A percentile compares a stretch with the other conserved stretches of the same genome.
phyloP scores from a whole-genome alignment of 345 rosid species.

The Clarkia xantiana region DNA sequence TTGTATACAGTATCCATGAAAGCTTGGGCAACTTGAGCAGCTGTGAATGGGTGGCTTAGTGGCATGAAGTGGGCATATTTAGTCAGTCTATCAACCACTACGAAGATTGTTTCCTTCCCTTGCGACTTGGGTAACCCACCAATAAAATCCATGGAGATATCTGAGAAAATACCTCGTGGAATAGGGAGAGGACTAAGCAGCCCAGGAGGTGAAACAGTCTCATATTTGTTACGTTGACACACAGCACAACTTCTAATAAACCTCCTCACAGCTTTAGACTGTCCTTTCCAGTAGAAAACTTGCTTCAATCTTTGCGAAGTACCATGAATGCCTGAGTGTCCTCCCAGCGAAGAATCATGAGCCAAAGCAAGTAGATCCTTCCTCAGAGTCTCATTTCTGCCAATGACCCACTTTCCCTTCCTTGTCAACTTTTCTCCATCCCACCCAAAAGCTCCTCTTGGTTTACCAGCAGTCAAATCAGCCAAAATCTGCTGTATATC shows the following conservation, averaged over 20 bases:
- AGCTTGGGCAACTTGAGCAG: not conserved
- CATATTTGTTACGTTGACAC: not conserved
- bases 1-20: not conserved
- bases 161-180: not conserved
- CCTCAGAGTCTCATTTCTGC: not conserved
- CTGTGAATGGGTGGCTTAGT: not conserved
- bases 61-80: constrained; percentile 3
- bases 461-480: too few species aligned
- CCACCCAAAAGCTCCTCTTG: not conserved
- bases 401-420: not conserved
- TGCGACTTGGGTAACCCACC: not conserved
- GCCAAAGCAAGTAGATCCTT: not conserved
- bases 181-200: not conserved
- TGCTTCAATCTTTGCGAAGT: not conserved
- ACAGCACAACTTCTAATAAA: not conserved
- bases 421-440: not conserved
- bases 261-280: too few species aligned
- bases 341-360: not conserved
- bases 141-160: constrained; percentile 2
- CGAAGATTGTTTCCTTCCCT: not conserved
- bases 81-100: constrained; percentile 2
- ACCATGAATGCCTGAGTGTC: not conserved
- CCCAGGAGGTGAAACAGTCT: not conserved
- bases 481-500: too few species aligned
- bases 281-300: not conserved